A percentile compares a stretch with the other conserved stretches of the same genome.
These are phyloP conservation scores for Paecilomyces formosus DNA, from an alignment of 2,329 filamentous ascomycete genomes.

Conservation along the genomic window DNA sequence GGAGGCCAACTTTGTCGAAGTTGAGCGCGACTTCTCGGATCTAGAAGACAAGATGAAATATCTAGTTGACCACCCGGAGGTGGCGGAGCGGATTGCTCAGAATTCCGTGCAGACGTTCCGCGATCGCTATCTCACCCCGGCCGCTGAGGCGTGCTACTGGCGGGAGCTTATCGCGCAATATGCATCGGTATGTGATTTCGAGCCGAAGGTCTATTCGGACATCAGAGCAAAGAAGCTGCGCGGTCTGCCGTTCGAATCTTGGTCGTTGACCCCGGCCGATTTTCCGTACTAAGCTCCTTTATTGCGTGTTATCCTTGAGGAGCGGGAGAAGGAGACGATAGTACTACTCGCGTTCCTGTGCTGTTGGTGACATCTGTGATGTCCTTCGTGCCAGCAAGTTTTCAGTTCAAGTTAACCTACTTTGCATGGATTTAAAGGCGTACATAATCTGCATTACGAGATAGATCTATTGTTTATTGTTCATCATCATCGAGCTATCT, in stretches of 20 bases:
- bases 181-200: conserved; percentile 32
- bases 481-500: neutral
- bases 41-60: conserved; percentile 38
- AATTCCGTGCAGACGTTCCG: conserved; percentile 43
- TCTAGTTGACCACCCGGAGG: conserved; percentile 34
- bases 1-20: conserved; percentile 44
- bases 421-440: neutral
- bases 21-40: conserved; percentile 50
- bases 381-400: neutral
- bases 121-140: conserved; percentile 47
- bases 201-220: conserved; percentile 26
- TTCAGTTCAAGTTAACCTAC: neutral
- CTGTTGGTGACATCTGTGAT: neutral
- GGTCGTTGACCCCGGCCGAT: conserved; percentile 19
- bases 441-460: neutral
- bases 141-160: conserved; percentile 52
- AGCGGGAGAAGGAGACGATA: neutral
- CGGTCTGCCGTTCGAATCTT: conserved; percentile 35
- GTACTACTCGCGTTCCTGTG: neutral
- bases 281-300: neutral
- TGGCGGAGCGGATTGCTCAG: conserved; percentile 44
- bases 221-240: conserved; percentile 22
- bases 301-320: neutral
- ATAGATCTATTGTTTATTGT: neutral
- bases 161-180: conserved; percentile 37